Base-by-base conservation (phyloP, 176 grass and related monocot genomes). In the Phyllostachys edulis region DNA sequence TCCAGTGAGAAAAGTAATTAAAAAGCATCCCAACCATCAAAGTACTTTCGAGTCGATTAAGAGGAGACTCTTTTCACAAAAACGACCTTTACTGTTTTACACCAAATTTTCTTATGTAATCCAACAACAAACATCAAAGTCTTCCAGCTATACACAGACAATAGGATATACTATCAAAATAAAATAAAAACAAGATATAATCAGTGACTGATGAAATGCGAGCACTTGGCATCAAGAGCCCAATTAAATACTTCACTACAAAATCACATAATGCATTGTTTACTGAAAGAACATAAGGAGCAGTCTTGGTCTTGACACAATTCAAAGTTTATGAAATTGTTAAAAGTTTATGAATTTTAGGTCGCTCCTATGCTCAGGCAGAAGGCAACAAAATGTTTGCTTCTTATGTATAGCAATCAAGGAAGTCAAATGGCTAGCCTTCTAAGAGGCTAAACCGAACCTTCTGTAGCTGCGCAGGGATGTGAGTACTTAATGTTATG, bases 381-480 rank as follows among this genome's bases (percentile, higher is more conserved):
- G 21, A 52, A 51, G 63, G 18, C 41, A 80, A 69, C 47, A 68
- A 37, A 66, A 44, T 24, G 13, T 34, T 70, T 29, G 29, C 29
- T 29, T 29, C 29, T 29, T 29, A 29, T 1, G 29, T 29, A 29
- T 29, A 29, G 29, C 29, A 29, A 29, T 29, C 1, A 29, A 1
- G 29, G 29, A 29, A 29, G 29, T 29, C 29, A 29, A 29, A 29
- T 29, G 29, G 29, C 29, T 29, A 29, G 29, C 29, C 29, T 29
- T 29, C 29, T 29, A 29, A 29, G 29, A 29, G 29, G 29, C 29
- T 29, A 59, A 85, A 85, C 32, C 1, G 69, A 85, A 85, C 41
- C 2, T 67, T 63, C 52, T 70, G 5, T 89, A 54, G 74, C 12
- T 89, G 29, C 51, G 45, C 49, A 63, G 40, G 52, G 60, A 80